Conservation (phyloP, 2,329 filamentous ascomycete species). For the Fonsecaea nubica region DNA sequence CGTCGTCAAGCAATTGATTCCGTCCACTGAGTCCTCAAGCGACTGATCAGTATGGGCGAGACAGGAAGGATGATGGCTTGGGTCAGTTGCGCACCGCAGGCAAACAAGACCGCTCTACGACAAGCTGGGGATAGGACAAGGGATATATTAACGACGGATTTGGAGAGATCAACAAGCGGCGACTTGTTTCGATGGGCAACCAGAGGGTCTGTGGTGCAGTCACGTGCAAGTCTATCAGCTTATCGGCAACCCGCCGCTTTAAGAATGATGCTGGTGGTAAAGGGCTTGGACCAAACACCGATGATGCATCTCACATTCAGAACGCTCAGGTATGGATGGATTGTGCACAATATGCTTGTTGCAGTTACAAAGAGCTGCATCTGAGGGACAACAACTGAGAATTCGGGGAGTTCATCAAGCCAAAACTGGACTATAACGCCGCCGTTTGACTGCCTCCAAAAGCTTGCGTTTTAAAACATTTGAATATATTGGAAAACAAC, state of each 20-base stretch:
- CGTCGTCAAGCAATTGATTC: background rate
- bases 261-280: background rate
- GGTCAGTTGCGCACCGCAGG: conserved; percentile 1
- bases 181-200: conserved; percentile 8
- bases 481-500: background rate
- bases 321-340: background rate
- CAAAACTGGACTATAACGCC: background rate
- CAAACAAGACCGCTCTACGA: background rate
- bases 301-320: background rate
- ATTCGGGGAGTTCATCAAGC: background rate
- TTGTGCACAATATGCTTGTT: background rate
- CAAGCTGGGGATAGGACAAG: background rate
- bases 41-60: background rate
- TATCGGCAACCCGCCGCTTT: background rate
- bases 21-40: background rate
- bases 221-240: background rate
- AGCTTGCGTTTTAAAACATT: background rate
- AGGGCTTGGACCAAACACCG: background rate
- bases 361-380: background rate
- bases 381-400: background rate
- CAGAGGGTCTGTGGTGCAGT: background rate
- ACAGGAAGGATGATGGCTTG: background rate
- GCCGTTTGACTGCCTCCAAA: background rate
- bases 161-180: conserved; percentile 1
- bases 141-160: conserved; percentile 5